A percentile compares a stretch with the other conserved stretches of the same genome.
Evolutionary conservation across 306 rosid genomes (phyloP).

Genomic region (Purshia tridentata): DNA sequence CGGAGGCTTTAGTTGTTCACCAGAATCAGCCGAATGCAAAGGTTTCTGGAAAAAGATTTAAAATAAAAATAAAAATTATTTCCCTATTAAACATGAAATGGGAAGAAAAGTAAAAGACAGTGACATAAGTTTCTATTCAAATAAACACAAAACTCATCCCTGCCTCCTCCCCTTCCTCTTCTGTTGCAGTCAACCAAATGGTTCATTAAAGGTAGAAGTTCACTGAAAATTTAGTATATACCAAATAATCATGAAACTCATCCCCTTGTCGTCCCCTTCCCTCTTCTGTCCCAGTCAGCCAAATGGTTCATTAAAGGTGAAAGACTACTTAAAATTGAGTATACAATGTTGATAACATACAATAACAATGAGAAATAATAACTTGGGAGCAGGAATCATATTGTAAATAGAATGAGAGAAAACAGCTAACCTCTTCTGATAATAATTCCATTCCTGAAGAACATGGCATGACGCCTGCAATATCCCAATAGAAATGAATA

Average conservation of each 20-base stretch:
- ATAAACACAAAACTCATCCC: no score
- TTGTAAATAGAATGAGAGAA: slow-evolving; percentile 7
- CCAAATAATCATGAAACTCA: no score
- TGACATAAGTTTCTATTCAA: neutral
- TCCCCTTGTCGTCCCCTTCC: no score
- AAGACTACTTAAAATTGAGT: neutral
- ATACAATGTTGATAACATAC: neutral
- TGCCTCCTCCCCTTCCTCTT: no score
- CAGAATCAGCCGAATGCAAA: slow-evolving; percentile 46
- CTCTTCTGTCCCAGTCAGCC: no score
- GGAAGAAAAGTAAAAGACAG: slow-evolving; percentile 8
- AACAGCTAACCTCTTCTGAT: slow-evolving; percentile 73
- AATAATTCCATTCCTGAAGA: slow-evolving; percentile 67
- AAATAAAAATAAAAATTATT: slow-evolving; percentile 13
- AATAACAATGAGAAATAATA: no score
- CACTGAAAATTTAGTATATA: no score
- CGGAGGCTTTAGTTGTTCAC: slow-evolving; percentile 34
- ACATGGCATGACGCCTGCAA: slow-evolving; percentile 63
- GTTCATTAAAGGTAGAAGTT: no score
- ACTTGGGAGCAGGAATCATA: neutral
- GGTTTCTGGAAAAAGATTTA: slow-evolving; percentile 38
- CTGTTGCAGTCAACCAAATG: no score
- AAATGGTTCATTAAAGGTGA: neutral
- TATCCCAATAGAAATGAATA: slow-evolving; percentile 1
- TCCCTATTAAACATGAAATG: slow-evolving; percentile 16